Percentiles rank a stretch among this genome's conserved stretches.
phyloP scores from a whole-genome alignment of 371 early-diverging fungal species.

The Aphelidium insulamus region DNA sequence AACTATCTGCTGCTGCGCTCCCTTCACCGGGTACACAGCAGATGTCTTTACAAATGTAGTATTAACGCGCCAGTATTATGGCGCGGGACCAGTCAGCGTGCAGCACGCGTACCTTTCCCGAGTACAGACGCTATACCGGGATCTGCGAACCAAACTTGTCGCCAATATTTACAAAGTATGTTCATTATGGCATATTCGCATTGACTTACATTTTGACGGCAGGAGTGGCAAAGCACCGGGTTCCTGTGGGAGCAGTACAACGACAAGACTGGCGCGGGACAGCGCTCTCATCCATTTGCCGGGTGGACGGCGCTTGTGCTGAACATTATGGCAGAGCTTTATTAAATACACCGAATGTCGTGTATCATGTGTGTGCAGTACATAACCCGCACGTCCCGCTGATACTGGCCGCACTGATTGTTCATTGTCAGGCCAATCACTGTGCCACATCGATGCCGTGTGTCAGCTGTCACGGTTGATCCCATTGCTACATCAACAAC shows the following conservation, averaged over 20 bases:
- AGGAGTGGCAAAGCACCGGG: conserved; percentile 55
- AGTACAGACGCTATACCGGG: no score
- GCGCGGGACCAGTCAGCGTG: no score
- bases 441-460: no score
- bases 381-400: no score
- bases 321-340: conserved; percentile 48
- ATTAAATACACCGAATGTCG: conserved; percentile 6
- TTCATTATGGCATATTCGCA: background rate
- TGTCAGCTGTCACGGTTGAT: no score
- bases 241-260: conserved; percentile 87
- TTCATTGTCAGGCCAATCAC: no score
- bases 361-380: background rate
- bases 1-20: conserved; percentile 63
- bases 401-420: no score
- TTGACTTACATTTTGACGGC: conserved; percentile 1
- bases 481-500: no score
- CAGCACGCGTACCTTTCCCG: no score
- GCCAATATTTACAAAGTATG: conserved; percentile 42
- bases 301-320: conserved; percentile 79
- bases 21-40: conserved; percentile 27
- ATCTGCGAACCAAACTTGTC: conserved; percentile 51
- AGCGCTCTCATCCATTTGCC: conserved; percentile 78
- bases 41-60: background rate
- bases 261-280: conserved; percentile 48
- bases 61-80: no score